Percentiles rank a stretch among this genome's conserved stretches.
Conservation (phyloP, 2,329 filamentous ascomycete species). For the Epicoccum sorghinum region DNA sequence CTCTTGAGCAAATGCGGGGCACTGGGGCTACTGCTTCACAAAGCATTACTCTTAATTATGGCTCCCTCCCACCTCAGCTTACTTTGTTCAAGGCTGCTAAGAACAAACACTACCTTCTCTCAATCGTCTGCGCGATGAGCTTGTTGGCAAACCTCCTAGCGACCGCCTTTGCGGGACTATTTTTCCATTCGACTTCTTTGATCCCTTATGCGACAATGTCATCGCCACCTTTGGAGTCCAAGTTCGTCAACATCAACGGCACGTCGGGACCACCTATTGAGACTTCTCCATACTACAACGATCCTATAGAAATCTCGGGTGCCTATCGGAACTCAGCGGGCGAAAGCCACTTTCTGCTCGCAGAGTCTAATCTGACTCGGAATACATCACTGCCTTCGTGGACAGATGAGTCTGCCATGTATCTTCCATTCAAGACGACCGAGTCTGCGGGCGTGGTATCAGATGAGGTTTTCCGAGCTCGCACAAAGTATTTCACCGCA, state of each 20-base stretch:
- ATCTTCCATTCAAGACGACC: constrained; percentile 51
- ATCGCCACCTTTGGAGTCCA: constrained; percentile 11
- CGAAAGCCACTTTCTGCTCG: constrained; percentile 49
- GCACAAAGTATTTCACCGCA: background rate
- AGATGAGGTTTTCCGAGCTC: background rate
- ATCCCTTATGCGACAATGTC: constrained; percentile 17
- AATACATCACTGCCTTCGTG: constrained; percentile 56
- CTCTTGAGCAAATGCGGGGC: constrained; percentile 56
- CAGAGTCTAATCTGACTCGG: constrained; percentile 54
- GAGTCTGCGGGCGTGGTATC: constrained; percentile 4
- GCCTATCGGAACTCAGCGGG: constrained; percentile 29
- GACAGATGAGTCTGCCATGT: constrained; percentile 54
- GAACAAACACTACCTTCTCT: constrained; percentile 54
- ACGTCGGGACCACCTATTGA: constrained; percentile 21
- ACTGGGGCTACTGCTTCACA: constrained; percentile 39
- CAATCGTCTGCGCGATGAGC: constrained; percentile 53
- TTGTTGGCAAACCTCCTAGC: constrained; percentile 60
- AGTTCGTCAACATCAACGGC: constrained; percentile 30
- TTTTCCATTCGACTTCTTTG: constrained; percentile 47
- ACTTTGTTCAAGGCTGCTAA: constrained; percentile 53
- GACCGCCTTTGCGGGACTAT: constrained; percentile 57
- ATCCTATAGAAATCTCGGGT: constrained; percentile 4
- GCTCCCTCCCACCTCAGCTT: constrained; percentile 61
- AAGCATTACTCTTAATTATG: constrained; percentile 55
- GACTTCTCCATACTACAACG: background rate